Conservation (phyloP, 202 grass and related monocot species). For the Carex arenaria region DNA sequence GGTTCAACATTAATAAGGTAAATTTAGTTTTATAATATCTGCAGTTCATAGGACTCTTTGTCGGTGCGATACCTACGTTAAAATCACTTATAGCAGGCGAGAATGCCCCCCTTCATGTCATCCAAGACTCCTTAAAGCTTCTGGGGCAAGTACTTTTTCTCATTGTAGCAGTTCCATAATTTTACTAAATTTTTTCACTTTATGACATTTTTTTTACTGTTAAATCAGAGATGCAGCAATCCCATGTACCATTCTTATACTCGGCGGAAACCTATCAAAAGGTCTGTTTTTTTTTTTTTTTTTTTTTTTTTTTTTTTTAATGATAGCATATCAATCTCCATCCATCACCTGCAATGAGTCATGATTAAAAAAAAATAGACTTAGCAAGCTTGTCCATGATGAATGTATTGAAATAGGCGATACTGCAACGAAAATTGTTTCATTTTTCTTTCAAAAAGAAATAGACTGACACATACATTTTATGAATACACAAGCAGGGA, state of each 20-base stretch:
- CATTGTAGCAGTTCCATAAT: background rate
- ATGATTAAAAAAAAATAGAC: background rate
- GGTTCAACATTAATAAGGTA: background rate
- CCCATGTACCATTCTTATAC: slow-evolving; percentile 48
- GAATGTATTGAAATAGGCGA: background rate
- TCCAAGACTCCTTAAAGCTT: slow-evolving; percentile 34
- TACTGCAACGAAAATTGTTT: background rate
- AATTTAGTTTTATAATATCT: background rate
- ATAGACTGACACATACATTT: background rate
- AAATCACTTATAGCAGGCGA: slow-evolving; percentile 34
- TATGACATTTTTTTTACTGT: background rate
- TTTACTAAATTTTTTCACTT: background rate
- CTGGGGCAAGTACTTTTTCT: slow-evolving; percentile 17
- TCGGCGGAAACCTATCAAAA: slow-evolving; percentile 42
- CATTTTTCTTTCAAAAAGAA: background rate
- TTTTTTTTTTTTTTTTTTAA: background rate
- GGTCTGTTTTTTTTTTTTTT: background rate
- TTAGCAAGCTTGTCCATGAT: background rate
- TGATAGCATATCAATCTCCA: background rate
- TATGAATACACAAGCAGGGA: slow-evolving; percentile 8
- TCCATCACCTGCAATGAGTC: background rate
- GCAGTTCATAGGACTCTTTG: slow-evolving; percentile 35
- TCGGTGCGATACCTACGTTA: slow-evolving; percentile 23
- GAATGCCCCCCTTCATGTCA: slow-evolving; percentile 27
- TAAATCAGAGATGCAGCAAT: slow-evolving; percentile 36